A percentile compares a stretch with the other conserved stretches of the same genome.
Evolutionary conservation across 768 basidiomycete species (phyloP).

Genomic region (Inosperma sp.): DNA sequence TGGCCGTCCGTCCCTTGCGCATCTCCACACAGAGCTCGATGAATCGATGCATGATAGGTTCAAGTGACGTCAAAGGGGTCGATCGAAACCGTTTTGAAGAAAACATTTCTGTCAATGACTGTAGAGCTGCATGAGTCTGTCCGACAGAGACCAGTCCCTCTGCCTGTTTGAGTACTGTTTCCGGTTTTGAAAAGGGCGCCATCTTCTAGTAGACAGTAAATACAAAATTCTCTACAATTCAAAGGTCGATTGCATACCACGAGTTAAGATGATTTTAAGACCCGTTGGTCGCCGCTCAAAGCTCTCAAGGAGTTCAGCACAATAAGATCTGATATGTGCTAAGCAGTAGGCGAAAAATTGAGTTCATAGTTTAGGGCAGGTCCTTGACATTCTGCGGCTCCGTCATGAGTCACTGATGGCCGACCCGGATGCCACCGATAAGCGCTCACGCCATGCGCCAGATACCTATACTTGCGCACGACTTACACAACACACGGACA

Average conservation of each 20-base stretch:
- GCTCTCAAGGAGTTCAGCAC: not conserved
- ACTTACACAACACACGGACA: too few species aligned
- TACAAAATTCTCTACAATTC: constrained; percentile 4
- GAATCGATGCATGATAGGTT: constrained; percentile 95
- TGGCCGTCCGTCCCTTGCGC: constrained; percentile 88
- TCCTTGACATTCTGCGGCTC: not conserved
- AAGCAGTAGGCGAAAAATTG: constrained; percentile 7
- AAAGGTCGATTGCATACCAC: constrained; percentile 20
- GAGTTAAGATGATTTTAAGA: constrained; percentile 15
- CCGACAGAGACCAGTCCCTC: constrained; percentile 91
- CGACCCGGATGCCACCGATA: too few species aligned
- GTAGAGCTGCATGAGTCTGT: constrained; percentile 84
- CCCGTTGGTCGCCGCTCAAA: constrained; percentile 18
- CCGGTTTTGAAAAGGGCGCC: constrained; percentile 89
- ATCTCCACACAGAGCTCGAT: constrained; percentile 95
- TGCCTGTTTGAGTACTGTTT: constrained; percentile 89
- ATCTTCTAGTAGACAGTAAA: constrained; percentile 36
- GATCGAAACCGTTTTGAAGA: constrained; percentile 90
- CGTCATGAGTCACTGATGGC: not conserved
- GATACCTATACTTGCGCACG: too few species aligned
- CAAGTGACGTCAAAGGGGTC: constrained; percentile 81
- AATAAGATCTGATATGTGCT: not conserved
- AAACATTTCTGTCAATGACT: constrained; percentile 90
- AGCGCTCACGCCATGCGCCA: too few species aligned
- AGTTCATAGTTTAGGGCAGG: constrained; percentile 10